These are phyloP conservation scores for Calonectria henricotiae DNA, from an alignment of 2,329 filamentous ascomycete genomes.

Conservation along the genomic window DNA sequence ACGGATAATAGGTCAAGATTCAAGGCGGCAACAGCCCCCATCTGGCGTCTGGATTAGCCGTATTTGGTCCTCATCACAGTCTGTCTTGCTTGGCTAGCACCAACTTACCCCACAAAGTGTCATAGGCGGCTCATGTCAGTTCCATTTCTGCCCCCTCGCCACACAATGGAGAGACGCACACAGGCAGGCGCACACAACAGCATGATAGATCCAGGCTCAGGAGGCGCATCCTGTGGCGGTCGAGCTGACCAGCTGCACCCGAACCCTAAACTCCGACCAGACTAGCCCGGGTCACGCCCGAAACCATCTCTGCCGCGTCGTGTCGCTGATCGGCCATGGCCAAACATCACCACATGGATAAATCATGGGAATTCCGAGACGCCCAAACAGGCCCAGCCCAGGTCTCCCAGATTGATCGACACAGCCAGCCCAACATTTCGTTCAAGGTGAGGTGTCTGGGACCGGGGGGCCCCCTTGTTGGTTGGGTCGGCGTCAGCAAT, in stretches of 20 bases:
- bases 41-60: neutral
- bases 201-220: neutral
- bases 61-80: conserved; percentile 1
- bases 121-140: neutral
- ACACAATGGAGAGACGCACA: neutral
- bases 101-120: conserved; percentile 12
- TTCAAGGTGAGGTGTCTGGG: neutral
- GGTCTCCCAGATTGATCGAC: conserved; percentile 16
- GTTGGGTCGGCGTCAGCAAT: conserved; percentile 22
- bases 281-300: conserved; percentile 7
- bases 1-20: conserved; percentile 17
- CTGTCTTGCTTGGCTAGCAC: neutral
- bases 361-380: conserved; percentile 1
- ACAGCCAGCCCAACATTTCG: conserved; percentile 16
- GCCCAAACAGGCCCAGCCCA: neutral
- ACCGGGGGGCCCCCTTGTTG: neutral
- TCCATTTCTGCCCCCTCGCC: conserved; percentile 9
- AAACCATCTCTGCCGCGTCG: conserved; percentile 3
- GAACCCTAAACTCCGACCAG: conserved; percentile 26
- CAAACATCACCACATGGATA: neutral
- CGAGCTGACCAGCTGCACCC: conserved; percentile 9
- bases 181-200: neutral
- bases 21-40: neutral
- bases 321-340: neutral
- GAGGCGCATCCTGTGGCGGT: conserved; percentile 1